Percentiles rank a stretch among this genome's conserved stretches.
These are phyloP conservation scores for Kwoniella sp. DNA, from an alignment of 768 basidiomycete genomes.

Conservation along the genomic window DNA sequence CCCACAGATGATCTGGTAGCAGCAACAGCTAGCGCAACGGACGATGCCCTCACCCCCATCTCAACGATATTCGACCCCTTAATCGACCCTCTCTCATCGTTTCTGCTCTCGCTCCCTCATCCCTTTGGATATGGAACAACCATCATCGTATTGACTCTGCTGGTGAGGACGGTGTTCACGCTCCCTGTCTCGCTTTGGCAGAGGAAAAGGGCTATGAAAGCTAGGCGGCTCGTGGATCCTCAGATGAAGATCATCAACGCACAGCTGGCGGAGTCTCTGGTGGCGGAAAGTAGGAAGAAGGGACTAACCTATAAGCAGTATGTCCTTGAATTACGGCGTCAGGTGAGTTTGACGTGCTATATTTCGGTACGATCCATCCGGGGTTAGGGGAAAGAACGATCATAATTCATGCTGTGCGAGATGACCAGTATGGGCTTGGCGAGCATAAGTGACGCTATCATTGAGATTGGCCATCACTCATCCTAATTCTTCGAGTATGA, in stretches of 20 bases:
- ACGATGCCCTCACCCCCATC: conserved; percentile 9
- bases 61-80: conserved; percentile 21
- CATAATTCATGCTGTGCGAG: no score
- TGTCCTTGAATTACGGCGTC: conserved; percentile 44
- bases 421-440: no score
- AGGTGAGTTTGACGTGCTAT: conserved; percentile 32
- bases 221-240: conserved; percentile 50
- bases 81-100: conserved; percentile 29
- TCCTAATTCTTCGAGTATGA: conserved; percentile 3
- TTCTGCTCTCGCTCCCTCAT: conserved; percentile 41
- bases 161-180: conserved; percentile 49
- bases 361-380: no score
- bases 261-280: conserved; percentile 38
- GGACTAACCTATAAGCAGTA: conserved; percentile 54
- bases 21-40: conserved; percentile 1
- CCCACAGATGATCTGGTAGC: neutral
- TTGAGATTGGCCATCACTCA: no score
- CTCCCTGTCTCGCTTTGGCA: conserved; percentile 56
- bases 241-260: conserved; percentile 45
- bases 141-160: conserved; percentile 54
- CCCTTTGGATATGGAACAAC: conserved; percentile 44
- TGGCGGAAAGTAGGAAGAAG: conserved; percentile 45
- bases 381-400: no score
- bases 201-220: conserved; percentile 35
- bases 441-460: no score